phyloP scores from a whole-genome alignment of 1,284 basidiomycete species.

The Rhodotorula glutinis region DNA sequence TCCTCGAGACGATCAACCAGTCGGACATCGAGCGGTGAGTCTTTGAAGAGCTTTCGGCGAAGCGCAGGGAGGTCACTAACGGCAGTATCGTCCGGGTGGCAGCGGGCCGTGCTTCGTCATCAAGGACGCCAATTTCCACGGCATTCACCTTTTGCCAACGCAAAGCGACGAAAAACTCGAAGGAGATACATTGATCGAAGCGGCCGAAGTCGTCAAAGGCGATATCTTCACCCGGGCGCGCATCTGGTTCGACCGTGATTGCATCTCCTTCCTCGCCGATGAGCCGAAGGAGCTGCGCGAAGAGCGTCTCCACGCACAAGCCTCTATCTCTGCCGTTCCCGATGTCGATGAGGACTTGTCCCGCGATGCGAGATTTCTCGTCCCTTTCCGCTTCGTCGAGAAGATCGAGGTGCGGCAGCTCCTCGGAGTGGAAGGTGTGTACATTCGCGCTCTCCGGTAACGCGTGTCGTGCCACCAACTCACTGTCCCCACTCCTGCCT shows the following conservation, averaged over 20 bases:
- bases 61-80: too few relatives aligned
- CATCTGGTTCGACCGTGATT: constrained; percentile 17
- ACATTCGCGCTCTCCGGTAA: too few relatives aligned
- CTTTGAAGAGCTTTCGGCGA: not conserved
- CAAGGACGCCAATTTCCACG: constrained; percentile 4
- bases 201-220: not conserved
- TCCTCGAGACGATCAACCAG: not conserved
- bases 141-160: not conserved
- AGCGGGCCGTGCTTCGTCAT: constrained; percentile 12
- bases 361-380: not conserved
- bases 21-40: constrained; percentile 15
- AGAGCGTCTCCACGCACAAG: not conserved
- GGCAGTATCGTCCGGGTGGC: too few relatives aligned
- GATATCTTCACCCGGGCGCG: not conserved
- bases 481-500: not conserved
- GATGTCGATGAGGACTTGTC: not conserved
- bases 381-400: not conserved
- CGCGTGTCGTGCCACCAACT: not conserved
- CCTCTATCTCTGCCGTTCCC: not conserved
- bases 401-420: constrained; percentile 11
- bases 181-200: not conserved
- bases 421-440: not conserved
- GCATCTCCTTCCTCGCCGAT: not conserved
- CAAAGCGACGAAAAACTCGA: not conserved
- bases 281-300: constrained; percentile 5